Percentiles rank a stretch among this genome's conserved stretches.
These are phyloP conservation scores for Fomitopsis pulvina DNA, from an alignment of 768 basidiomycete species.

Conservation along the genomic window DNA sequence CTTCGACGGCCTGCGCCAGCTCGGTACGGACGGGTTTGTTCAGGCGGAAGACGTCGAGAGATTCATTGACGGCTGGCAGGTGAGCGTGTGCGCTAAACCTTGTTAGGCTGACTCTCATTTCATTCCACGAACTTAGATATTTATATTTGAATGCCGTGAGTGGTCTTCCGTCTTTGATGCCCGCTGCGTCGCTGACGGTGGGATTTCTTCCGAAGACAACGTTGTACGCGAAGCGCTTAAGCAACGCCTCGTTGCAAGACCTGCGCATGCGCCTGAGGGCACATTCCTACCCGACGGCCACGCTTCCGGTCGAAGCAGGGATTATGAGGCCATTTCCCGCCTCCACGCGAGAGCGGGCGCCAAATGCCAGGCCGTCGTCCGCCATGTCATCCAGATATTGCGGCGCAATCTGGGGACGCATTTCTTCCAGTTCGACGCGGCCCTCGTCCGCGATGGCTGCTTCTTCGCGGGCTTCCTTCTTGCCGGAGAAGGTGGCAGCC, in stretches of 20 bases:
- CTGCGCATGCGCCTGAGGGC: conserved; percentile 14
- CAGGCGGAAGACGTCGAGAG: conserved; percentile 50
- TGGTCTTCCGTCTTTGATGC: conserved; percentile 13
- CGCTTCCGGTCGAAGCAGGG: conserved; percentile 15
- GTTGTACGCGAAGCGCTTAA: conserved; percentile 81
- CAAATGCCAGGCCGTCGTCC: conserved; percentile 39
- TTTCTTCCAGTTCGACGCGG: conserved; percentile 83
- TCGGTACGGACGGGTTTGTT: conserved; percentile 31
- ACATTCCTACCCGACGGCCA: conserved; percentile 12
- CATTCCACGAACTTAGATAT: conserved; percentile 43
- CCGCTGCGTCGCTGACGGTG: not conserved
- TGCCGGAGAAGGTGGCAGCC: conserved; percentile 44
- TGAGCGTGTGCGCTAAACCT: conserved; percentile 27
- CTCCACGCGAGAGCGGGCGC: conserved; percentile 37
- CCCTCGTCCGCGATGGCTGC: conserved; percentile 82
- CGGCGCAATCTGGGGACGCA: conserved; percentile 41
- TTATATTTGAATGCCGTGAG: conserved; percentile 86
- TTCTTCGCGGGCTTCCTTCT: conserved; percentile 81
- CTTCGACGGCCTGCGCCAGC: conserved; percentile 57
- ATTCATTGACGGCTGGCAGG: conserved; percentile 85
- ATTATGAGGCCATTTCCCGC: conserved; percentile 25
- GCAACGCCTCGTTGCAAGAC: conserved; percentile 38
- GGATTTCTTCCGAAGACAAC: conserved; percentile 46
- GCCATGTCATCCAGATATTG: conserved; percentile 40
- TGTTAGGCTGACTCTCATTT: conserved; percentile 2